phyloP scores from a whole-genome alignment of 805 yeast species.

The Candida pini region DNA sequence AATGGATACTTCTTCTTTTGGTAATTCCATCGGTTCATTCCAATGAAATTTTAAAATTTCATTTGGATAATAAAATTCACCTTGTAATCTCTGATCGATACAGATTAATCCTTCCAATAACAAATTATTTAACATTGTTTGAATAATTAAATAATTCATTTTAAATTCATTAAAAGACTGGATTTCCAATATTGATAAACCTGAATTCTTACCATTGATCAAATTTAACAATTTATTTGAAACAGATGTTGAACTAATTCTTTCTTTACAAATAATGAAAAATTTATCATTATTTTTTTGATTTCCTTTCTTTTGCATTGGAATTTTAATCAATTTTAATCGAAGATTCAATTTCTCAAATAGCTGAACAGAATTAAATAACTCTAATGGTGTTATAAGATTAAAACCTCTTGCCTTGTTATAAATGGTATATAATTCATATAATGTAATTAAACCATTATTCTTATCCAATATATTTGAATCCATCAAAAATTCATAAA shows the following conservation, averaged over 20 bases:
- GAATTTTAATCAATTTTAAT: slow-evolving; percentile 36
- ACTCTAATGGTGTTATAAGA: slow-evolving; percentile 63
- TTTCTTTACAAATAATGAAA: slow-evolving; percentile 23
- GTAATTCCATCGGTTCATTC: slow-evolving; percentile 8
- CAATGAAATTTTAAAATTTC: slow-evolving; percentile 18
- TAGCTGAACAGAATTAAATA: slow-evolving; percentile 52
- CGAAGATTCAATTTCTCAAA: slow-evolving; percentile 42
- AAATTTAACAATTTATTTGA: slow-evolving; percentile 16
- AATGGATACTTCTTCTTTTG: background rate
- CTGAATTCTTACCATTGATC: slow-evolving; percentile 12
- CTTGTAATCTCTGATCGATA: slow-evolving; percentile 25
- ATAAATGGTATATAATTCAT: slow-evolving; percentile 59
- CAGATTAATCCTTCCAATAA: slow-evolving; percentile 21
- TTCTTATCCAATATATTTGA: slow-evolving; percentile 39
- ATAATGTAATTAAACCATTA: slow-evolving; percentile 56
- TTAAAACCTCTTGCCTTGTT: slow-evolving; percentile 63
- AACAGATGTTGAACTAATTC: slow-evolving; percentile 17
- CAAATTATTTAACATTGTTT: slow-evolving; percentile 21
- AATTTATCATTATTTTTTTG: slow-evolving; percentile 16
- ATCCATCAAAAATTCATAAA: slow-evolving; percentile 61
- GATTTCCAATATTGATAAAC: slow-evolving; percentile 24
- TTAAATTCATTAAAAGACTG: slow-evolving; percentile 21
- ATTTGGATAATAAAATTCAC: slow-evolving; percentile 26
- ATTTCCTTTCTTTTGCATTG: slow-evolving; percentile 33
- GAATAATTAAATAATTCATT: slow-evolving; percentile 26